Evolutionary conservation across 2,329 filamentous ascomycete genomes (phyloP), one percentile per base, ranked within the genome.

Genomic region (Calonectria naviculata): DNA sequence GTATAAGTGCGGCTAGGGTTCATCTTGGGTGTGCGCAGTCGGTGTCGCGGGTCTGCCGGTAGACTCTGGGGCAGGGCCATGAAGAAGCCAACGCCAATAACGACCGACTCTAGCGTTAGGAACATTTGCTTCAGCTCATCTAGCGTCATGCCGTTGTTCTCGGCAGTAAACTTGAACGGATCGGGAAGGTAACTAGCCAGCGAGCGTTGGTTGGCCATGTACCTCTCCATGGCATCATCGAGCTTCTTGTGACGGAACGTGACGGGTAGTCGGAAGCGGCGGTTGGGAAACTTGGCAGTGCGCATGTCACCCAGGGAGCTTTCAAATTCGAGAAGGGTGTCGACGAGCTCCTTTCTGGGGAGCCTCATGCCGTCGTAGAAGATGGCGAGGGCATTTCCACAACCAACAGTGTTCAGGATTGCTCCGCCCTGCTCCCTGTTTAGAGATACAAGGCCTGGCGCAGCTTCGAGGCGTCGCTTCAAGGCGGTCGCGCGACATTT

Each of bases 111-210:
- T 7, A 77, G 68, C 71, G 68, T 77, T 1, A 85, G 72, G 65
- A 78, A 84, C 7, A 77, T 76, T 0, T 81, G 80, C 31, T 81
- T 79, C 13, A 81, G 72, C 76, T 28, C 76, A 65, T 4, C 83
- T 76, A 17, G 76, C 76, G 8, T 75, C 52, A 85, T 78, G 0
- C 79, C 84, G 63, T 85, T 86, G 62, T 81, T 82, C 41, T 80
- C 77, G 6, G 75, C 75, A 8, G 83, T 71, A 66, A 90, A 92
- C 1, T 87, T 84, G 42, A 92, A 83, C 56, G 90, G 90, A 75
- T 90, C 87, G 0, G 90, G 90, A 0, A 92, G 82, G 71, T 91
- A 92, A 0, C 87, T 85, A 1, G 90, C 90, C 31, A 89, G 86
- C 1, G 88, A 87, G 2, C 90, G 84, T 71, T 90, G 88, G 4